phyloP scores from a whole-genome alignment of 108 stramenopile genomes.

The Nannochloropsis gaditana region DNA sequence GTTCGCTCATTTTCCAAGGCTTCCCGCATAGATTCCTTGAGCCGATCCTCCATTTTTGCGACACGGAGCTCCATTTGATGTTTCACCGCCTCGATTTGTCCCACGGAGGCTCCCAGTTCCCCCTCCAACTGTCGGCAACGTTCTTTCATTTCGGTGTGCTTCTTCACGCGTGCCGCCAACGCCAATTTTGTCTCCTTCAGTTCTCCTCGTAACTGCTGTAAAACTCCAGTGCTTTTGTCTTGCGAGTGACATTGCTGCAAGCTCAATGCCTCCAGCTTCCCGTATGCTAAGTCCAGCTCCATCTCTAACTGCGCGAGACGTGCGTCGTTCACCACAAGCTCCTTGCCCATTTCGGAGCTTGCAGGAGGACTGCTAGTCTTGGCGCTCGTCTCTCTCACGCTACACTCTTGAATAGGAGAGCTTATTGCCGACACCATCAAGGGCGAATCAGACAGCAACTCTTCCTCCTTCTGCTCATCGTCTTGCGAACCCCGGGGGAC shows the following conservation, averaged over 20 bases:
- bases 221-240: not conserved
- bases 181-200: conserved; percentile 7
- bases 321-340: not conserved
- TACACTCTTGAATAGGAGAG: not conserved
- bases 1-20: conserved; percentile 19
- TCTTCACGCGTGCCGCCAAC: not conserved
- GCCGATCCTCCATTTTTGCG: not conserved
- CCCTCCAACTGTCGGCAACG: conserved; percentile 3
- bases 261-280: conserved; percentile 19
- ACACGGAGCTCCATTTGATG: conserved; percentile 5
- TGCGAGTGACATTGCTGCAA: not conserved
- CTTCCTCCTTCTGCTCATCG: not conserved
- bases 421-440: not conserved
- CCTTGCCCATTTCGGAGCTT: not conserved
- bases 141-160: not conserved
- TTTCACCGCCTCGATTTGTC: not conserved
- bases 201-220: not conserved
- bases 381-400: too few species aligned
- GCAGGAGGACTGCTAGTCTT: too few species aligned
- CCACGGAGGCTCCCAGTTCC: conserved; percentile 16
- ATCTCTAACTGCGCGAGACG: not conserved
- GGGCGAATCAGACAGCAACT: not conserved
- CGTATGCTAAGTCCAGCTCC: conserved; percentile 6
- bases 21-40: not conserved
- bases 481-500: not conserved